Evolutionary conservation across 2,329 filamentous ascomycete species (phyloP).

Genomic region (Colletotrichum spinosum): DNA sequence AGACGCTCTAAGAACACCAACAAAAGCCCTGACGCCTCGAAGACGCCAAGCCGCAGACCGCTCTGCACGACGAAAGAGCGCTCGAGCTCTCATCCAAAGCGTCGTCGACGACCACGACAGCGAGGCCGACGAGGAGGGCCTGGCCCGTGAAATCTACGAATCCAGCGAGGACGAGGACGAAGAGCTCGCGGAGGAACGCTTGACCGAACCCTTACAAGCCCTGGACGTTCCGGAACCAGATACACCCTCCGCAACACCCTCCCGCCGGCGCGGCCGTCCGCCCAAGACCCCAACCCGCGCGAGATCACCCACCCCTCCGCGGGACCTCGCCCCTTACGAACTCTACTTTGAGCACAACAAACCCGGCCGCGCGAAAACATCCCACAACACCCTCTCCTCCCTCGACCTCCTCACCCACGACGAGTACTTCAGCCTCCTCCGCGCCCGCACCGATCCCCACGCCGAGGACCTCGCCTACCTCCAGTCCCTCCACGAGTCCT

Average conservation of each 20-base stretch:
- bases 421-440: conserved; percentile 83
- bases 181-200: conserved; percentile 40
- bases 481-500: conserved; percentile 79
- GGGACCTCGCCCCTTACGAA: conserved; percentile 87
- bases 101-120: conserved; percentile 72
- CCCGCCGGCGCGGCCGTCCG: conserved; percentile 49
- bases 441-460: conserved; percentile 76
- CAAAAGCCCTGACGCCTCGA: conserved; percentile 67
- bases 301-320: conserved; percentile 82
- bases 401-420: conserved; percentile 87
- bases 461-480: conserved; percentile 77
- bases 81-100: conserved; percentile 78
- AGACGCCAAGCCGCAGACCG: conserved; percentile 80
- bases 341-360: conserved; percentile 95
- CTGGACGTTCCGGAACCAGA: conserved; percentile 44
- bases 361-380: conserved; percentile 83
- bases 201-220: conserved; percentile 45
- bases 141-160: conserved; percentile 77
- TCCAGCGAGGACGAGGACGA: conserved; percentile 62
- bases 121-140: conserved; percentile 77
- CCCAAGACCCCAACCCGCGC: conserved; percentile 57
- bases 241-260: conserved; percentile 63
- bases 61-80: conserved; percentile 89
- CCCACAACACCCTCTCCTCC: conserved; percentile 83
- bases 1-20: conserved; percentile 52